Evolutionary conservation across 192 early-diverging fungal species (phyloP).

Genomic region (Coemansia sp.): DNA sequence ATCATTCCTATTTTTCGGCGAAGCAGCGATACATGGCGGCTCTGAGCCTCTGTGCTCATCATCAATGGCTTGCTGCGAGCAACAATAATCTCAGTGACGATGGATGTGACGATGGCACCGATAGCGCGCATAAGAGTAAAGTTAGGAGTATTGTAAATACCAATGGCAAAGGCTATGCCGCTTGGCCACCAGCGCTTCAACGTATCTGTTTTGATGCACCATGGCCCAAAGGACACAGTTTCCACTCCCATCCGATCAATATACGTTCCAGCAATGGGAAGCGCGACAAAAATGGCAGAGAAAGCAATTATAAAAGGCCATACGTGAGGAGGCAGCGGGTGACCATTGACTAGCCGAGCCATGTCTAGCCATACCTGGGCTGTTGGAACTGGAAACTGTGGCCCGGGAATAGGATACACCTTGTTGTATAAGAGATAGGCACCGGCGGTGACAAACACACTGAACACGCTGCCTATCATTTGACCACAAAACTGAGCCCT

Average conservation of each 20-base stretch:
- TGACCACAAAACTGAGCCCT: slow-evolving; percentile 85
- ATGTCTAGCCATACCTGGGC: slow-evolving; percentile 81
- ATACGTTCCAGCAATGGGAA: slow-evolving; percentile 25
- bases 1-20: slow-evolving; percentile 55
- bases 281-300: slow-evolving; percentile 56
- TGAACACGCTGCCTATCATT: slow-evolving; percentile 75
- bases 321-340: slow-evolving; percentile 66
- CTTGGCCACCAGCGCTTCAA: slow-evolving; percentile 64
- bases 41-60: background rate
- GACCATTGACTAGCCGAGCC: slow-evolving; percentile 75
- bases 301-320: slow-evolving; percentile 63
- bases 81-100: slow-evolving; percentile 37
- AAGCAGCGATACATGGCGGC: slow-evolving; percentile 13
- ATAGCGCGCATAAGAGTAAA: slow-evolving; percentile 72
- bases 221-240: slow-evolving; percentile 2
- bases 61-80: background rate
- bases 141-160: slow-evolving; percentile 78
- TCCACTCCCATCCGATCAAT: slow-evolving; percentile 9
- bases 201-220: slow-evolving; percentile 9
- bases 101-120: slow-evolving; percentile 58
- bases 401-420: slow-evolving; percentile 71
- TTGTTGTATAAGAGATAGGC: slow-evolving; percentile 71
- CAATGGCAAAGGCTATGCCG: slow-evolving; percentile 78
- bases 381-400: slow-evolving; percentile 70
- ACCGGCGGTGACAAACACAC: slow-evolving; percentile 69